Evolutionary conservation across 257 asterid species (phyloP).

Genomic region (Jaltomata sinuosa): DNA sequence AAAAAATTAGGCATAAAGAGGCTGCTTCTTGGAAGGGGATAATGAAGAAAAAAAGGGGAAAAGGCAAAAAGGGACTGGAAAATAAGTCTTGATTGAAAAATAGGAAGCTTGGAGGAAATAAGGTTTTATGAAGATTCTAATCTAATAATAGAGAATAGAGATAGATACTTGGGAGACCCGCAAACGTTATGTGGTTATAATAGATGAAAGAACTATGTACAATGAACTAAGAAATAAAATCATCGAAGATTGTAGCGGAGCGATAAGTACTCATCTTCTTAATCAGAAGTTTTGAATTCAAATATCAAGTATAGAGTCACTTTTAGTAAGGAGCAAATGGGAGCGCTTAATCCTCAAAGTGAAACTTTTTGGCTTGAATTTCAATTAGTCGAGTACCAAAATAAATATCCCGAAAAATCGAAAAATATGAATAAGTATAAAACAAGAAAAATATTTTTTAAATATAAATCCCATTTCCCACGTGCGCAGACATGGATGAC

Average conservation of each 20-base stretch:
- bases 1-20: slow-evolving; percentile 5
- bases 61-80: background rate
- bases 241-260: accelerated
- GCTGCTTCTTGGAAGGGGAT: slow-evolving; percentile 62
- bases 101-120: slow-evolving; percentile 43
- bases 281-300: accelerated
- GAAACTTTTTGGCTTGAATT: background rate
- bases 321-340: too few species aligned
- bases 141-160: background rate
- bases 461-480: slow-evolving; percentile 19
- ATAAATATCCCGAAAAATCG: accelerated
- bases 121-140: slow-evolving; percentile 32
- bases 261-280: background rate
- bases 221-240: background rate
- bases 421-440: too few species aligned
- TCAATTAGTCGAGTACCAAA: accelerated
- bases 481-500: slow-evolving; percentile 77
- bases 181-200: slow-evolving; percentile 13
- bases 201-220: background rate
- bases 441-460: background rate
- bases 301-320: accelerated
- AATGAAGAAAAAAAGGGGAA: background rate
- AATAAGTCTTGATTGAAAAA: slow-evolving; percentile 14
- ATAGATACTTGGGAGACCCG: slow-evolving; percentile 52
- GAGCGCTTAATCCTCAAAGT: too few species aligned